Conservation (phyloP, 805 yeast species). For the Osmozyma mogii region DNA sequence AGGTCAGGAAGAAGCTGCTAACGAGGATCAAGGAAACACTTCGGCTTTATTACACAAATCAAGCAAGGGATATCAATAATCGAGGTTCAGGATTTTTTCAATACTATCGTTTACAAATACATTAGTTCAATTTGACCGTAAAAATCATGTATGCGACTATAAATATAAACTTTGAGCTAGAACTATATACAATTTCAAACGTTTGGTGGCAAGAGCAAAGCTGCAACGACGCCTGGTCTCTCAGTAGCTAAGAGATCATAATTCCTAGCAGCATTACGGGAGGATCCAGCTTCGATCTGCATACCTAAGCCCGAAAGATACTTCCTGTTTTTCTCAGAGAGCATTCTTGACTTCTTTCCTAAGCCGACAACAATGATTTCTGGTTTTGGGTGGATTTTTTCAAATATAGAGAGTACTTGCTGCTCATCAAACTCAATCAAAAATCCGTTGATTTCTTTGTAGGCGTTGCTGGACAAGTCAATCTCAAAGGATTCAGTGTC, state of each 20-base stretch:
- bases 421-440: conserved; percentile 42
- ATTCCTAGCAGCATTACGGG: conserved; percentile 54
- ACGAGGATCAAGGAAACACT: conserved; percentile 7
- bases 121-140: no score
- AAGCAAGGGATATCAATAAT: background rate
- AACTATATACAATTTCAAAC: conserved; percentile 20
- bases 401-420: conserved; percentile 40
- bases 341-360: conserved; percentile 56
- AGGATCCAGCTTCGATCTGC: conserved; percentile 62
- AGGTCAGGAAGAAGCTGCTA: background rate
- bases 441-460: conserved; percentile 39
- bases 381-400: conserved; percentile 64
- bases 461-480: conserved; percentile 39
- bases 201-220: conserved; percentile 64
- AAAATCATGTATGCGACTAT: background rate
- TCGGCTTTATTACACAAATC: conserved; percentile 6
- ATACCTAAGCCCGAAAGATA: conserved; percentile 53
- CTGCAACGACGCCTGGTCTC: conserved; percentile 67
- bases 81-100: background rate
- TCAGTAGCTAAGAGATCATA: conserved; percentile 76
- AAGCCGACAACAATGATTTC: conserved; percentile 67
- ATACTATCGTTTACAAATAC: conserved; percentile 1
- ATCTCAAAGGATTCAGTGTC: conserved; percentile 58
- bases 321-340: conserved; percentile 47
- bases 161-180: background rate